Percentiles rank a stretch among this genome's conserved stretches.
These are phyloP conservation scores for Diaporthe velutina DNA, from an alignment of 2,329 filamentous ascomycete species.

Conservation along the genomic window DNA sequence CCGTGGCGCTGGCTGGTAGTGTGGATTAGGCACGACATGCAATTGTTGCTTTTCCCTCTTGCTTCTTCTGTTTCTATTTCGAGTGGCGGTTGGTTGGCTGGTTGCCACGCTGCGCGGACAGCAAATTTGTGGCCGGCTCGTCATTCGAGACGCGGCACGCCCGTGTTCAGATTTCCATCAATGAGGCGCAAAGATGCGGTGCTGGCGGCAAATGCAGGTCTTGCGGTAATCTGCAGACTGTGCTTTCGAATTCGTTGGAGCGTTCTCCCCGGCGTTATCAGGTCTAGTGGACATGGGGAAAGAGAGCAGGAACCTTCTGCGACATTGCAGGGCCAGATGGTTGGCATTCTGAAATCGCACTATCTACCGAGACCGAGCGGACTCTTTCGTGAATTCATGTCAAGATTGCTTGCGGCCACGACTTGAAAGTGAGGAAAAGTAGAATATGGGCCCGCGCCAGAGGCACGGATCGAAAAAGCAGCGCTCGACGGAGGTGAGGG, in stretches of 20 bases:
- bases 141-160: background rate
- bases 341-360: background rate
- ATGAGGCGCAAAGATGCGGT: conserved; percentile 11
- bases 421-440: background rate
- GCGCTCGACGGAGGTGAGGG: background rate
- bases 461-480: conserved; percentile 1
- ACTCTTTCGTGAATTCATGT: background rate
- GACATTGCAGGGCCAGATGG: conserved; percentile 16
- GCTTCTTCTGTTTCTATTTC: background rate
- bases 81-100: background rate
- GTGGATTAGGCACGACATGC: conserved; percentile 54
- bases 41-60: background rate
- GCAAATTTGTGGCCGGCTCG: background rate
- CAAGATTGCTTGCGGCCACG: background rate
- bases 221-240: background rate
- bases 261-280: conserved; percentile 5
- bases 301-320: background rate
- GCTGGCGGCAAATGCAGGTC: background rate
- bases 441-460: background rate
- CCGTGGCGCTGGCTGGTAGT: conserved; percentile 66
- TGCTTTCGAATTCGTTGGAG: background rate
- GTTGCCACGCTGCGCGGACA: background rate
- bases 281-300: background rate
- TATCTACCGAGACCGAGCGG: background rate
- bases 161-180: background rate